Conservation (phyloP, 176 grass and related monocot species). For the Lolium rigidum region DNA sequence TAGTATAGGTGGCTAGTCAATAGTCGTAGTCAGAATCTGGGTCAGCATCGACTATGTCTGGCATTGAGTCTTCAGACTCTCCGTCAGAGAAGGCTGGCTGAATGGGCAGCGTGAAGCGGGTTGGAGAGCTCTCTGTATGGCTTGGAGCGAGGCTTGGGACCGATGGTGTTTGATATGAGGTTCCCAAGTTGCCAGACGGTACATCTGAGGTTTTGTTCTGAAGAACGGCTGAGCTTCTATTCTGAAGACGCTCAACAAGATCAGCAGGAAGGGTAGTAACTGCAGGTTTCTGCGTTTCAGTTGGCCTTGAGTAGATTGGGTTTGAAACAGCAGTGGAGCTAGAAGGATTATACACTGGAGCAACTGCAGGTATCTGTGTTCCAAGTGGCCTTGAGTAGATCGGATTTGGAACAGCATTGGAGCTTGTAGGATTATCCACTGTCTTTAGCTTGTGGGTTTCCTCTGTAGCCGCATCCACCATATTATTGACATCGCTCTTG, state of each 20-base stretch:
- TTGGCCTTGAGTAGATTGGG: background rate
- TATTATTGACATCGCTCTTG: constrained; percentile 42
- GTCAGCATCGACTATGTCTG: constrained; percentile 61
- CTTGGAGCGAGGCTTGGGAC: background rate
- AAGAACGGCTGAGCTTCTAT: constrained; percentile 15
- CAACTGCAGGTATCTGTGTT: constrained; percentile 4
- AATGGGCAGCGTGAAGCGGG: constrained; percentile 22
- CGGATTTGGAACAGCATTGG: constrained; percentile 16
- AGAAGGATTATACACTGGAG: constrained; percentile 15
- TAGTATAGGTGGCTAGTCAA: constrained; percentile 5
- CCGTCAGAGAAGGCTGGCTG: constrained; percentile 62
- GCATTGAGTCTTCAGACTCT: constrained; percentile 58
- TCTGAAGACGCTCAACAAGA: constrained; percentile 28
- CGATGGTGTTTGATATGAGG: constrained; percentile 11
- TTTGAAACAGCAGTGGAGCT: constrained; percentile 16
- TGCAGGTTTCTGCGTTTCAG: constrained; percentile 22
- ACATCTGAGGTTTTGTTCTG: constrained; percentile 21
- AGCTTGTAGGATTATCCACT: constrained; percentile 27
- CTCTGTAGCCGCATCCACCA: constrained; percentile 39
- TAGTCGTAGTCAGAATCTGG: constrained; percentile 55
- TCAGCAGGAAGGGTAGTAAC: background rate
- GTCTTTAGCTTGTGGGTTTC: constrained; percentile 26
- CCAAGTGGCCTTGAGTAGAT: background rate
- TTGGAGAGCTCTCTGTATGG: constrained; percentile 24
- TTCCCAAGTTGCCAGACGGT: constrained; percentile 18